A percentile compares a stretch with the other conserved stretches of the same genome.
These are phyloP conservation scores for Aspergillus candidus DNA, from an alignment of 2,329 filamentous ascomycete genomes.

Conservation along the genomic window DNA sequence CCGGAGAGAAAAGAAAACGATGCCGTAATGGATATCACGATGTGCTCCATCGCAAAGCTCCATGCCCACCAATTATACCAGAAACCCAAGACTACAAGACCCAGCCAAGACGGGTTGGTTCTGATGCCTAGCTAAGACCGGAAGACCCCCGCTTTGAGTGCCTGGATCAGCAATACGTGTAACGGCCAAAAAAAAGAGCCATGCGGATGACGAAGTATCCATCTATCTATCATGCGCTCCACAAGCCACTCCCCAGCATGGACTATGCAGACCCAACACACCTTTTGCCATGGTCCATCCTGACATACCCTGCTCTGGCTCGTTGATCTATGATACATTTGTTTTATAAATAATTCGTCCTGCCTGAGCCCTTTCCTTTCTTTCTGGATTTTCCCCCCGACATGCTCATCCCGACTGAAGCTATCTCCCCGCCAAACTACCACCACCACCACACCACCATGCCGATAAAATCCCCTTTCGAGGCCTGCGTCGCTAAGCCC, in stretches of 20 bases:
- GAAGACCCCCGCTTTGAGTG: slow-evolving; percentile 11
- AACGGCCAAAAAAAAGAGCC: neutral
- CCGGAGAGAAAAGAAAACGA: slow-evolving; percentile 12
- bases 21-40: slow-evolving; percentile 19
- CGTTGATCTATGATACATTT: neutral
- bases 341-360: slow-evolving; percentile 3
- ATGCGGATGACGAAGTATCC: too few relatives aligned
- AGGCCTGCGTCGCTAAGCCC: slow-evolving; percentile 63
- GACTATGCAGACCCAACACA: too few relatives aligned
- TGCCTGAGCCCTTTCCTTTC: neutral
- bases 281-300: too few relatives aligned
- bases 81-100: slow-evolving; percentile 8
- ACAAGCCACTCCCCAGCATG: slow-evolving; percentile 6
- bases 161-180: neutral
- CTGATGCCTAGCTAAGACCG: slow-evolving; percentile 6
- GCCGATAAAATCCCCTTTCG: slow-evolving; percentile 62
- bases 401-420: neutral
- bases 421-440: slow-evolving; percentile 12
- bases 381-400: too few relatives aligned
- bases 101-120: slow-evolving; percentile 1
- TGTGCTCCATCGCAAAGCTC: slow-evolving; percentile 10
- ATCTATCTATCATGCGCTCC: too few relatives aligned
- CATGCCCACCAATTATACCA: neutral
- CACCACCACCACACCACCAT: slow-evolving; percentile 17
- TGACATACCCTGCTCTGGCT: neutral